Conservation (phyloP, 1,139 yeast species). For the Zygosaccharomyces sapae region DNA sequence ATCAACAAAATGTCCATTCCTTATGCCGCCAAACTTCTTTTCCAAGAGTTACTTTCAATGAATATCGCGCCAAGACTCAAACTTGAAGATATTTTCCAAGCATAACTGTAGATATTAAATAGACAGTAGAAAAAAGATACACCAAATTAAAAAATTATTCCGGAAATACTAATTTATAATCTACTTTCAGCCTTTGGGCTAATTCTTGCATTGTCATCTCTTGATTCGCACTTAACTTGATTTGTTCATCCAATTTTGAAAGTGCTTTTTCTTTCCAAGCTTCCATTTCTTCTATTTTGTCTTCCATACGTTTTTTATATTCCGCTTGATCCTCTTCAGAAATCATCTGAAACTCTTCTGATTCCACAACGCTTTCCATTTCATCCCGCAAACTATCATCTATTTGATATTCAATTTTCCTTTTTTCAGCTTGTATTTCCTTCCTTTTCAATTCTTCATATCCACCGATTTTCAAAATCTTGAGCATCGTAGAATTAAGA, state of each 20-base stretch:
- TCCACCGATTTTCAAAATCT: constrained; percentile 45
- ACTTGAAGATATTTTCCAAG: constrained; percentile 71
- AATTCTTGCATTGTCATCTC: constrained; percentile 45
- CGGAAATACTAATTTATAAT: constrained; percentile 40
- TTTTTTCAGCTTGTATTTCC: constrained; percentile 37
- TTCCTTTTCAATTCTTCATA: constrained; percentile 40
- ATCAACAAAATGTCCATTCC: constrained; percentile 95
- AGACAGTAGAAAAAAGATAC: constrained; percentile 3
- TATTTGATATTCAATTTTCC: constrained; percentile 35
- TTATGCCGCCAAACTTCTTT: constrained; percentile 90
- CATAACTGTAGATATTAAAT: constrained; percentile 9
- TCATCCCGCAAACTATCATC: constrained; percentile 39
- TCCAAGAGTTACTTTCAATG: constrained; percentile 96
- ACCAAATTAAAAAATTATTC: constrained; percentile 8
- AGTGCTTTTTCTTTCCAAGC: constrained; percentile 26
- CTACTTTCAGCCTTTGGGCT: constrained; percentile 40
- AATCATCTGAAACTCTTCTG: constrained; percentile 39
- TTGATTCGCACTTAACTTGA: constrained; percentile 25
- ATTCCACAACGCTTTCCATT: constrained; percentile 37
- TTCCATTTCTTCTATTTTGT: constrained; percentile 24
- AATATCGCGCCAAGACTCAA: constrained; percentile 94
- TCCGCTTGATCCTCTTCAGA: constrained; percentile 37
- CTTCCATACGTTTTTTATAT: constrained; percentile 29
- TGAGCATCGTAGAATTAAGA: constrained; percentile 40
- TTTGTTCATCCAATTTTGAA: constrained; percentile 27